Base-by-base conservation (phyloP, 140 eudicot genomes). In the Stevia rebaudiana region DNA sequence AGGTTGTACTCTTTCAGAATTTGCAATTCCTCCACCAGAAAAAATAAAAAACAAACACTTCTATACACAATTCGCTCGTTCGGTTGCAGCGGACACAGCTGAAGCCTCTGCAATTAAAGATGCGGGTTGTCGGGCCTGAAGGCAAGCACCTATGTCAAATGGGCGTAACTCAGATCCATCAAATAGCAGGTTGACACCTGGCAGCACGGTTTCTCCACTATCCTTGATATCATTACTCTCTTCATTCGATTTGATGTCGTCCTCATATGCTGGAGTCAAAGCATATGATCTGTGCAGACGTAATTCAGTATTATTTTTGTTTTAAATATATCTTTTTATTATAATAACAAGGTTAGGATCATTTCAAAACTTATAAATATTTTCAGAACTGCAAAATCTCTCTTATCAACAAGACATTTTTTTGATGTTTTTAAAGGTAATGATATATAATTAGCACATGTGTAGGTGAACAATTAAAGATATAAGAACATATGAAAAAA, bases 81-180 rank as follows among this genome's bases (percentile, higher is more conserved):
- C 10, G 59, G 55, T 58, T 17, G 70, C 72, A 22, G 88, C 73
- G 58, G 78, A 76, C 48, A 78, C 85, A 19, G 96, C 83, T 28
- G 97, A 81, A 44, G 99, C 99, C 76, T 92, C 99, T 7, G 99
- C 79, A 30, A 92, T 81, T 69, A 92, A 78, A 58, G 90, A 74
- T 40, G 88, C 92, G 1, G 99, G 96, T 80, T 79, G 96, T 36
- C 95, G 87, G 70, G 99, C 99, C 82, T 92, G 99, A 39, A 88
- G 83, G 76, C 99, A 92, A 72, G 96, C 99, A 47, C 94, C 95
- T 19, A 92, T 88, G 68, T 92, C 99, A 41, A 92, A 92, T 8
- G 99, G 99, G 30, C 83, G 89, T 83, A 92, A 71, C 74, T 83
- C 95, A 36, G 88, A 76, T 65, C 99, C 99, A 73, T 92, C 99